These are phyloP conservation scores for Allium sativum DNA, from an alignment of 106 monocot genomes.

Conservation along the genomic window DNA sequence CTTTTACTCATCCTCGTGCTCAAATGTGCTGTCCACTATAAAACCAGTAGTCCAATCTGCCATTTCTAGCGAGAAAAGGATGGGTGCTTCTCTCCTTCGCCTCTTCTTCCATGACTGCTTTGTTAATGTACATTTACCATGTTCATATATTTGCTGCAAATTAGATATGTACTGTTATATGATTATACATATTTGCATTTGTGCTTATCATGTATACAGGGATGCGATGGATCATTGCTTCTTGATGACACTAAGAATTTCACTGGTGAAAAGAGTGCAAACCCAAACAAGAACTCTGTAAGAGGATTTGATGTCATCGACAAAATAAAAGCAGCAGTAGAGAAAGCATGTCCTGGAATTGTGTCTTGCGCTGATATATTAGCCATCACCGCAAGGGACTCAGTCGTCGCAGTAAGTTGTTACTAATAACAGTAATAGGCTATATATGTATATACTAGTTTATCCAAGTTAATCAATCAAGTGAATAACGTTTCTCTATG, in stretches of 20 bases:
- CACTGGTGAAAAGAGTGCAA: conserved; percentile 65
- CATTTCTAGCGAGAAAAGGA: conserved; percentile 32
- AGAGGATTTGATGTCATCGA: conserved; percentile 71
- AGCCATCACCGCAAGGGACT: conserved; percentile 49
- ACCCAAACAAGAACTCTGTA: conserved; percentile 39
- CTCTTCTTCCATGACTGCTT: conserved; percentile 68
- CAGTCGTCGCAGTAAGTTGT: conserved; percentile 41
- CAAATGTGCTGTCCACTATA: conserved; percentile 25
- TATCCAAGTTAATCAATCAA: not conserved
- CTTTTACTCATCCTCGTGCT: conserved; percentile 39
- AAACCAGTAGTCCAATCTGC: conserved; percentile 39
- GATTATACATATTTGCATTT: not conserved
- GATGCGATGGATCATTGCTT: conserved; percentile 67
- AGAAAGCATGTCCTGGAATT: conserved; percentile 45
- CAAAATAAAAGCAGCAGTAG: conserved; percentile 46
- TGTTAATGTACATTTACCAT: conserved; percentile 51
- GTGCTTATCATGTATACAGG: conserved; percentile 16
- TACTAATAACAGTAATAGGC: too few species aligned
- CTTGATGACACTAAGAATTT: conserved; percentile 64
- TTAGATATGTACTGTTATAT: not conserved
- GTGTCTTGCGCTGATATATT: conserved; percentile 79
- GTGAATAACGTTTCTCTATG: too few species aligned
- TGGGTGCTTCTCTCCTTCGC: conserved; percentile 46
- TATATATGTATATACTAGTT: too few species aligned
- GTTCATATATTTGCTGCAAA: not conserved